phyloP scores from a whole-genome alignment of 192 early-diverging fungal genomes.

The Lunasporangiospora selenospora region DNA sequence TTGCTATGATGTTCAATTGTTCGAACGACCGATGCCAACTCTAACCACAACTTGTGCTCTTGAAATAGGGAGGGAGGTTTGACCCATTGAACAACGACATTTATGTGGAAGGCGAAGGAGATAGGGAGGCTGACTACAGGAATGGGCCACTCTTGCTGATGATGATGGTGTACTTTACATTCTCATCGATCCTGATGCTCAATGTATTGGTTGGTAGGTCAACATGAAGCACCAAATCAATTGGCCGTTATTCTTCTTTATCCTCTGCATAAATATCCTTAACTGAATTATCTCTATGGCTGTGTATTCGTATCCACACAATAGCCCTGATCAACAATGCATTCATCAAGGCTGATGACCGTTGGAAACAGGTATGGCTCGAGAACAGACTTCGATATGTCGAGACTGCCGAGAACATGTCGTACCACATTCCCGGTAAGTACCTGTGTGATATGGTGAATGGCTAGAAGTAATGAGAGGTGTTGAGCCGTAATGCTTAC shows the following conservation, averaged over 20 bases:
- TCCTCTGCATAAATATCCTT: too few relatives aligned
- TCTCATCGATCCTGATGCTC: conserved; percentile 26
- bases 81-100: too few relatives aligned
- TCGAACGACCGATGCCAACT: too few relatives aligned
- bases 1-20: not conserved
- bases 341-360: conserved; percentile 18
- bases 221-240: not conserved
- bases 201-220: conserved; percentile 28
- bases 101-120: too few relatives aligned
- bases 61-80: too few relatives aligned
- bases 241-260: not conserved
- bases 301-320: too few relatives aligned
- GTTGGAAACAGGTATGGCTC: conserved; percentile 29
- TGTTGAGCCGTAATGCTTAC: too few relatives aligned
- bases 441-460: not conserved
- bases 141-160: conserved; percentile 4
- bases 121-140: too few relatives aligned
- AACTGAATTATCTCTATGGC: too few relatives aligned
- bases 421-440: conserved; percentile 19
- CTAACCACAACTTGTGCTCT: too few relatives aligned
- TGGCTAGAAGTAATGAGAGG: not conserved
- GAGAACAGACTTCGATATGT: conserved; percentile 21
- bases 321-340: conserved; percentile 35
- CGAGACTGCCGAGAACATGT: conserved; percentile 41
- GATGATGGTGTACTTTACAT: conserved; percentile 21